Evolutionary conservation across 495 filamentous ascomycete genomes (phyloP), one percentile per base, ranked within the genome.

Genomic region (Polyplosphaeria fusca): DNA sequence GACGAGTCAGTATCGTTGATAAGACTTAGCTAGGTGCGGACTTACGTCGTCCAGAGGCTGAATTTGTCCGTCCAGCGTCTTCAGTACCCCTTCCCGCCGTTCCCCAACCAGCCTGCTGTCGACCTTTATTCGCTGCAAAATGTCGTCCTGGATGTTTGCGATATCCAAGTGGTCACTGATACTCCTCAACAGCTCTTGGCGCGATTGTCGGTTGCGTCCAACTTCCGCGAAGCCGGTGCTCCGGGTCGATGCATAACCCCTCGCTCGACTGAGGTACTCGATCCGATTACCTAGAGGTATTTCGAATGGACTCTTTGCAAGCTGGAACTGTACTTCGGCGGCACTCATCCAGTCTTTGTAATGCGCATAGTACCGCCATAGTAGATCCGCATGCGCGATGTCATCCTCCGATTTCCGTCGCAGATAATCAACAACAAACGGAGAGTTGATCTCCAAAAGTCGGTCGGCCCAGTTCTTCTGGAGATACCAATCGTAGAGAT

Each of bases 401-500:
- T 86, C 82, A 3, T 82, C 81, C 2, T 71, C 67, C 2, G 87
- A 84, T 40, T 86, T 85, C 43, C 85, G 82, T 58, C 86, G 75
- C 2, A 99, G 82, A 68, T 95, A 99, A n/a, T 80, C 83, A 23
- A 92, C 81, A 27, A 97, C 88, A 64, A 87, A 88, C 0, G 83
- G 79, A 12, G 93, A 95, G 47, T 89, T 76, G 32, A 91, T 86
- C 42, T 84, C 82, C 7, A 99, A 81, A 32, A 99, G 77, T 3
- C 88, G 84, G 48, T 97, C 89, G 23, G 76, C 84, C 82, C 87
- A 89, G 30, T 85, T 84, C 66, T 91, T 85, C 28, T 77, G 71
- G 38, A 96, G 79, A 69, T 97, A 96, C 94, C 94, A 99, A 55
- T 96, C 93, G 67, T 96, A 99, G 47, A 99, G 77, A 60, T 89